Evolutionary conservation across 441 rosid species (phyloP), one percentile per base, ranked within the genome.

Genomic region (Erodium chrysanthum): DNA sequence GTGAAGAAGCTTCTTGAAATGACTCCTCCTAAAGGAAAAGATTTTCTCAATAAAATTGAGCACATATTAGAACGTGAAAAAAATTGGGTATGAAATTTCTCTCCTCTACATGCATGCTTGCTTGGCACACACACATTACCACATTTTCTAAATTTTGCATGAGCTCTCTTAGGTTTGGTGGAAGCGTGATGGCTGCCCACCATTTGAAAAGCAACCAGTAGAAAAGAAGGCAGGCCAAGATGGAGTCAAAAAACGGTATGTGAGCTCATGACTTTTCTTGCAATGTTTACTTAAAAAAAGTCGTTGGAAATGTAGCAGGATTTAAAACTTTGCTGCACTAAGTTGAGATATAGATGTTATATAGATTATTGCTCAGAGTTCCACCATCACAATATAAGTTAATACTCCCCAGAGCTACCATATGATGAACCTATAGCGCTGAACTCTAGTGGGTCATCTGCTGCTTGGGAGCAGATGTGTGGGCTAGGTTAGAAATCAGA

Each of bases 141-240:
- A 6, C 10, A 52, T 52, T 18, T 1, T 52, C 59, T 52, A 18
- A 64, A 63, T 70, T 61, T 23, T 67, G 27, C 69, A 10, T 81
- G 14, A 14, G 71, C 73, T 73, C 33, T 58, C 33, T 58, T 76
- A 94, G 99, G 90, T 89, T 23, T 94, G 97, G 97, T 94, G 99
- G 97, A 94, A 94, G 80, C 94, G 96, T 64, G 97, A 94, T 82
- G 97, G 97, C 52, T 94, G 99, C 74, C 96, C 81, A 35, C 89
- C 99, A 67, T 89, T 91, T 85, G 99, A 91, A 75, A 94, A 89
- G 77, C 99, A 88, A 75, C 94, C 84, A 5, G 73, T 76, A 44
- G 97, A 88, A 76, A 85, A 78, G 71, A 91, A 82, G 82, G 65
- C 78, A 35, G 76, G 76, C 21, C 92, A 70, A 66, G 94, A 85